A percentile compares a stretch with the other conserved stretches of the same genome.
phyloP scores from a whole-genome alignment of 2,329 filamentous ascomycete species.

The Blastomyces gilchristii region DNA sequence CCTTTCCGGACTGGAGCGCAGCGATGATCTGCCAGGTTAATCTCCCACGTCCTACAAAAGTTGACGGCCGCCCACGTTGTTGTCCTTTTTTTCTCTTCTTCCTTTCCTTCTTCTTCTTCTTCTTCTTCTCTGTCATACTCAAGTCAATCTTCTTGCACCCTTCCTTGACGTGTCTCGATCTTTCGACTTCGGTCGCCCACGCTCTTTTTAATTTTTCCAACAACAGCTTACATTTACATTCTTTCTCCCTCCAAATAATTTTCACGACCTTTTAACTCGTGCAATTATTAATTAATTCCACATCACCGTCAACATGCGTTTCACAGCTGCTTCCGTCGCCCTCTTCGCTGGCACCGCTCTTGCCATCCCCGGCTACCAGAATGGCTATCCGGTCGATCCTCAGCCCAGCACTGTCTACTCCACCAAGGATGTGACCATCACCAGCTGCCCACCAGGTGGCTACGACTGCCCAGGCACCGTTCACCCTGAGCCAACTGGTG shows the following conservation, averaged over 20 bases:
- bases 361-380: constrained; percentile 25
- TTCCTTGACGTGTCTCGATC: constrained; percentile 25
- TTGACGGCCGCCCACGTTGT: constrained; percentile 8
- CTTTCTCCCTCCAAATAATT: constrained; percentile 20
- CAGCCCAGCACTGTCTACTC: constrained; percentile 42
- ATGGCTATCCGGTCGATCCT: not conserved
- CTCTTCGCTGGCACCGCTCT: constrained; percentile 34
- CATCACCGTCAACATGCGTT: constrained; percentile 33
- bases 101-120: constrained; percentile 20
- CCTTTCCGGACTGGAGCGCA: not conserved
- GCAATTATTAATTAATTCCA: constrained; percentile 9
- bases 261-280: constrained; percentile 24
- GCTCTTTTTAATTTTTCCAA: constrained; percentile 31
- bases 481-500: constrained; percentile 8
- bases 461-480: constrained; percentile 47
- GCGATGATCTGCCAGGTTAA: constrained; percentile 15
- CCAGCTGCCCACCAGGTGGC: constrained; percentile 50
- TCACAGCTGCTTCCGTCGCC: constrained; percentile 32
- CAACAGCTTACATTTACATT: constrained; percentile 24
- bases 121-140: constrained; percentile 23
- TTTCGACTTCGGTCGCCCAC: constrained; percentile 37
- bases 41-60: constrained; percentile 18
- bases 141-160: constrained; percentile 19
- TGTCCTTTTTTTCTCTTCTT: constrained; percentile 12
- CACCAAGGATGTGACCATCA: constrained; percentile 52